phyloP scores from a whole-genome alignment of 345 rosid species.

The Viola odorata region DNA sequence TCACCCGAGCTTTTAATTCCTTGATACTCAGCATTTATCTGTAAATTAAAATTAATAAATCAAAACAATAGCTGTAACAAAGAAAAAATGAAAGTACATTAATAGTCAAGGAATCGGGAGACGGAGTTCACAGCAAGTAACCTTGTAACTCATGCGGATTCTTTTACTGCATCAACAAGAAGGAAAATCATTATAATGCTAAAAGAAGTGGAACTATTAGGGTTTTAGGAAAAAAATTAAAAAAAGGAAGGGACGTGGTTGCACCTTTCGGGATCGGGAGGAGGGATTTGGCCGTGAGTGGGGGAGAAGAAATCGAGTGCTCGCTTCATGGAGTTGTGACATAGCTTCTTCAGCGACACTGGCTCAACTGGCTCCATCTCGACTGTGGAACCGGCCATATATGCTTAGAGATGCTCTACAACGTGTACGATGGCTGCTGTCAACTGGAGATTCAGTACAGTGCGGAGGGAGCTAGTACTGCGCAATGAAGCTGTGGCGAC shows the following conservation, averaged over 20 bases:
- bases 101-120: not conserved
- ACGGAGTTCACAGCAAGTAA: constrained; percentile 20
- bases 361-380: constrained; percentile 91
- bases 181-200: constrained; percentile 4
- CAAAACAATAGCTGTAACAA: not conserved
- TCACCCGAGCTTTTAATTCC: constrained; percentile 47
- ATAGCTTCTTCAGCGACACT: constrained; percentile 82
- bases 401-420: too few relatives aligned
- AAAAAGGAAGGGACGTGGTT: not conserved
- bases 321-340: constrained; percentile 82
- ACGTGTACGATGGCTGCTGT: too few relatives aligned
- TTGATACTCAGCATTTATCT: constrained; percentile 59
- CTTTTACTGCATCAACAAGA: constrained; percentile 49
- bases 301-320: constrained; percentile 87
- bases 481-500: too few relatives aligned
- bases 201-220: not conserved
- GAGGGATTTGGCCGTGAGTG: constrained; percentile 59
- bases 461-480: too few relatives aligned
- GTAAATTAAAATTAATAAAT: constrained; percentile 7
- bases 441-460: too few relatives aligned
- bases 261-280: constrained; percentile 79
- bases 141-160: constrained; percentile 88
- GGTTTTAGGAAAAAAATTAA: not conserved
- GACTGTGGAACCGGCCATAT: constrained; percentile 19
- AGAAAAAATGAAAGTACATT: not conserved